Base-by-base conservation (phyloP, 2,329 filamentous ascomycete genomes). In the Lachnellula suecica region DNA sequence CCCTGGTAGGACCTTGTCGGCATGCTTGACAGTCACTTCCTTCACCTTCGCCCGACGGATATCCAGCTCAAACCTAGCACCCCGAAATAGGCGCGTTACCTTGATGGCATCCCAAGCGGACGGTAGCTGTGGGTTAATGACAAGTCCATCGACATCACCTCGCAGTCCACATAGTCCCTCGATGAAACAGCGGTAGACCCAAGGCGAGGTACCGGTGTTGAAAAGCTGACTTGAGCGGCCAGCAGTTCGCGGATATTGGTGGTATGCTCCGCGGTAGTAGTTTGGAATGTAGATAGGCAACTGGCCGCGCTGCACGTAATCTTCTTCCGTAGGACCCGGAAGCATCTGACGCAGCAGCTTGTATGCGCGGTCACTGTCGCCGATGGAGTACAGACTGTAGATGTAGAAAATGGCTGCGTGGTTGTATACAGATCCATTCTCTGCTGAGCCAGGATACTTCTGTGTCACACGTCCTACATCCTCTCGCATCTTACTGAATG, bases 391-490 rank as follows among this genome's bases (percentile, higher is more conserved):
- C 22, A 83, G 63, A 10, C 74, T 74, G 69, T 79, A 75, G 44
- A 78, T 71, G 64, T 80, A 83, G 61, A 82, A 83, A 10, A 75
- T 72, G 27, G 71, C 74, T 0, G 79, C 79, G 63, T 83, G 79
- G 68, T 82, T 83, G 65, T 82, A 83, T 17, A 83, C 77, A 22
- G 76, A 75, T 1, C 72, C 79, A 63, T 83, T 83, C 66, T 83
- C 79, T n/a, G 74, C 79, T 41, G 78, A 78, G 2, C 79, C 79
- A 2, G 78, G 74, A 52, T 77, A 79, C 64, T 82, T 82, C 62
- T 82, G 79, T 53, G 79, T 82, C 13, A 82, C 79, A 42, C 79
- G 78, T 9, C 79, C 79, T 20, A 82, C 71, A 52, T 83, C 79
- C 66, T 82, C 79, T 47, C 79, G 77, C 79, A 83, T 83, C 8